Base-by-base conservation (phyloP, 768 basidiomycete species). In the Auricularia cornea region DNA sequence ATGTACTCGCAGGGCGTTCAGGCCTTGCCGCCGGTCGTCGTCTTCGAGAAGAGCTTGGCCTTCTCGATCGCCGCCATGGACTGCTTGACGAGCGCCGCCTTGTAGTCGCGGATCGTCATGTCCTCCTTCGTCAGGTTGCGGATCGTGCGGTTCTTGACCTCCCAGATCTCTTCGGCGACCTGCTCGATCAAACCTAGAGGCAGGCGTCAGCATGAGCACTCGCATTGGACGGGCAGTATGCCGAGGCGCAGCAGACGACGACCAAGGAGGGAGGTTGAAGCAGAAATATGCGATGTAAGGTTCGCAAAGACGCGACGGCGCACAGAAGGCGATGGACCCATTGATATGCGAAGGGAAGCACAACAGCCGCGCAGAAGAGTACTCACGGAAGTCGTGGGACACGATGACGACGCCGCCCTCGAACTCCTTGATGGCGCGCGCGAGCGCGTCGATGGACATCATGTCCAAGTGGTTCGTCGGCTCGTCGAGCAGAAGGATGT, bases 401-500 rank as follows among this genome's bases (percentile, higher is more conserved):
- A 99, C 97, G 73, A 99, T 98, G 69, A 98, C 97, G 44, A 99
- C 97, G 70, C 97, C 96, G 64, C 97, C 97, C 71, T 92, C 89
- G 74, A 92, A 99, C 72, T 91, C 92, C 75, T 96, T 97, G 82
- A 99, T 98, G 59, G 97, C 96, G 29, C 76, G 75, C 6, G 97
- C 97, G 59, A 99, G 84, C 1, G 97, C 96, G 73, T 98, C 96
- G 74, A 99, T 99, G 31, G 93, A 95, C 67, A 84, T 88, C 96
- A 97, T 96, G 74, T 97, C 94, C 83, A 97, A 84, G 76, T 98
- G 94, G 74, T 97, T 98, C 44, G 94, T 98, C 60, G 95, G 94
- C 76, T 96, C 93, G 74, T 95, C 94, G 56, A 94, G 84, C 31
- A 98, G 79, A 30, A 98, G 82, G 73, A 98, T 88, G 76, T 97